Percentiles rank a stretch among this genome's conserved stretches.
These are phyloP conservation scores for Paracamarosporium sp. DNA, from an alignment of 2,329 filamentous ascomycete genomes.

Conservation along the genomic window DNA sequence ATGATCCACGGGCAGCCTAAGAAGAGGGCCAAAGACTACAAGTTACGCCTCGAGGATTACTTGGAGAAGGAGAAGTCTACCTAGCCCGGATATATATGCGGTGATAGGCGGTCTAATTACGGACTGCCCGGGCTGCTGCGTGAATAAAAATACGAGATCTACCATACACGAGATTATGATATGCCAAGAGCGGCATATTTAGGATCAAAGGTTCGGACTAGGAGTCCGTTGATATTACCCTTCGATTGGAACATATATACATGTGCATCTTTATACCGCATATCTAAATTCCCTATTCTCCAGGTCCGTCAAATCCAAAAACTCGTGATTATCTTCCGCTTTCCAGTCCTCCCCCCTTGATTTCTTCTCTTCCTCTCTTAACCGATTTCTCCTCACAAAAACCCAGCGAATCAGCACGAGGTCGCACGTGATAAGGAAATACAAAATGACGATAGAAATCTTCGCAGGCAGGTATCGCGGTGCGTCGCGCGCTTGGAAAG, in stretches of 20 bases:
- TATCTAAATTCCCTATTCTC: conserved; percentile 29
- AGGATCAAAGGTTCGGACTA: too few relatives aligned
- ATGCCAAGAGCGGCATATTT: too few relatives aligned
- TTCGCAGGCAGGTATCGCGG: conserved; percentile 49
- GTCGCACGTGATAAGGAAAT: conserved; percentile 40
- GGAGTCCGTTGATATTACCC: too few relatives aligned
- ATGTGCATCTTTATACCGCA: too few relatives aligned
- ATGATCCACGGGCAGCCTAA: too few relatives aligned
- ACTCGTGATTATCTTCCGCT: conserved; percentile 24
- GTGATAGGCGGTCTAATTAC: too few relatives aligned
- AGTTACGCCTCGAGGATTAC: neutral
- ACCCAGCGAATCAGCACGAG: conserved; percentile 26
- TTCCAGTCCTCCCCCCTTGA: conserved; percentile 16
- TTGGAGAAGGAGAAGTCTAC: neutral
- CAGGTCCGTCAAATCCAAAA: conserved; percentile 24
- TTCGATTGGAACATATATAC: too few relatives aligned
- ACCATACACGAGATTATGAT: too few relatives aligned
- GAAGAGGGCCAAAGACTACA: too few relatives aligned
- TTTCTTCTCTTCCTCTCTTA: conserved; percentile 18
- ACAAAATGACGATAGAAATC: conserved; percentile 49
- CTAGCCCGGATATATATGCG: too few relatives aligned
- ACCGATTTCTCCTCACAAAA: conserved; percentile 21
- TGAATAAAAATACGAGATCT: too few relatives aligned
- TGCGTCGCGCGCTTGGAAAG: conserved; percentile 44
- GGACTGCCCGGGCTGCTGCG: too few relatives aligned